Evolutionary conservation across 192 early-diverging fungal genomes (phyloP), one percentile per base, ranked within the genome.

Genomic region (Dissophora ornata): DNA sequence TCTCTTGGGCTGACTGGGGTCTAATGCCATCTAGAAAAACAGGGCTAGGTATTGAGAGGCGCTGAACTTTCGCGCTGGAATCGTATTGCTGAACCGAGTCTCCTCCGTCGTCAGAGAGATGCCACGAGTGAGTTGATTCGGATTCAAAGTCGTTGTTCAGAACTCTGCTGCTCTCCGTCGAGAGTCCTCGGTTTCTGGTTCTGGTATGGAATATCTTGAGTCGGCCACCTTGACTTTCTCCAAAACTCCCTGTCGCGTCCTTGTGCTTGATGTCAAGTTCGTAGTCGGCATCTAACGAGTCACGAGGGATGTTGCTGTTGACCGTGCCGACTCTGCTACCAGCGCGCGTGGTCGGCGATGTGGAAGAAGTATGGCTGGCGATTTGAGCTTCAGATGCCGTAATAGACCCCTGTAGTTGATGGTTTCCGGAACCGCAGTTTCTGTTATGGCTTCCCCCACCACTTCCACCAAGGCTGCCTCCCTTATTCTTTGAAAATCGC

Each of bases 91-190:
- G 49, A 32, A 42, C 59, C 1, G 56, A 64, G 11, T 74, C 71
- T 10, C 59, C 30, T 1, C 57, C 52, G 3, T 44, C 58, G 4
- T 66, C 62, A 3, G 69, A 64, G 18, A 21, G 22, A 29, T 54
- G 33, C 11, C 24, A 28, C 19, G 62, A 65, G 4, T 60, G 46
- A 1, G 47, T 21, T 16, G 57, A 60, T 5, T 60, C 62, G 34
- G 38, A 60, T 9, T 74, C 71, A 40, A 62, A 66, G 22, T 77
- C 71, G 19, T 19, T 46, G 51, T 22, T 66, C 48, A 77, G 26
- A 7, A 66, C 63, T 2, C 71, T 58, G 30, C 58, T 77, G 45
- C 63, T 67, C 45, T 77, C 71, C 18, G 52, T 52, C 1, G 71
- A 77, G 7, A 24, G 33, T 3, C 58, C 63, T 6, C 64, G 57